Evolutionary conservation across 2,329 filamentous ascomycete species (phyloP).

Genomic region (Lasiodiplodia theobromae): DNA sequence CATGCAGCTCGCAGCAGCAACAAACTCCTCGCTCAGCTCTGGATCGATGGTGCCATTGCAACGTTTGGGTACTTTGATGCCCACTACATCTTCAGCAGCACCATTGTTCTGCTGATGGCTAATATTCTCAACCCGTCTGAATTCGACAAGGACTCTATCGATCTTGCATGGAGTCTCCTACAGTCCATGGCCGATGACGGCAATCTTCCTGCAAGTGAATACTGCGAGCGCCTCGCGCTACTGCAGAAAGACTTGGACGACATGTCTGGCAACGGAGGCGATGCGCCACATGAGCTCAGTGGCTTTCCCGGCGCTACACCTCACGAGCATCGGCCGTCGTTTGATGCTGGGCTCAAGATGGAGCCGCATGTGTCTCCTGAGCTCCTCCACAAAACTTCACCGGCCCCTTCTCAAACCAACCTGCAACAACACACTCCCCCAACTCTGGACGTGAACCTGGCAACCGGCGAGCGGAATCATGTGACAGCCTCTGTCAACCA

Average conservation of each 20-base stretch:
- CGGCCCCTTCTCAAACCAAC: background rate
- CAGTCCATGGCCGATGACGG: slow-evolving; percentile 50
- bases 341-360: slow-evolving; percentile 12
- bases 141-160: slow-evolving; percentile 35
- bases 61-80: slow-evolving; percentile 41
- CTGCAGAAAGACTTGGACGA: slow-evolving; percentile 30
- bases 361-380: slow-evolving; percentile 17
- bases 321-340: slow-evolving; percentile 1
- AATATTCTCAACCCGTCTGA: slow-evolving; percentile 36
- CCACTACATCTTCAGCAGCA: slow-evolving; percentile 39
- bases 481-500: slow-evolving; percentile 5
- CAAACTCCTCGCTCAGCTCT: slow-evolving; percentile 38
- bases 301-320: background rate
- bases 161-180: slow-evolving; percentile 34
- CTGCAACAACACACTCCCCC: slow-evolving; percentile 16
- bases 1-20: slow-evolving; percentile 37
- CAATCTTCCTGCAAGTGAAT: slow-evolving; percentile 38
- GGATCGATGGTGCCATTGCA: slow-evolving; percentile 38
- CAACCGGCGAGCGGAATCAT: background rate
- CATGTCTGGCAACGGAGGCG: slow-evolving; percentile 22
- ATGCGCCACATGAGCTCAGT: background rate
- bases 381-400: background rate
- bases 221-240: slow-evolving; percentile 39
- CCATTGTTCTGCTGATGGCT: slow-evolving; percentile 37
- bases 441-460: background rate